Base-by-base conservation (phyloP, 495 filamentous ascomycete genomes). In the Talaromyces thailandensis region DNA sequence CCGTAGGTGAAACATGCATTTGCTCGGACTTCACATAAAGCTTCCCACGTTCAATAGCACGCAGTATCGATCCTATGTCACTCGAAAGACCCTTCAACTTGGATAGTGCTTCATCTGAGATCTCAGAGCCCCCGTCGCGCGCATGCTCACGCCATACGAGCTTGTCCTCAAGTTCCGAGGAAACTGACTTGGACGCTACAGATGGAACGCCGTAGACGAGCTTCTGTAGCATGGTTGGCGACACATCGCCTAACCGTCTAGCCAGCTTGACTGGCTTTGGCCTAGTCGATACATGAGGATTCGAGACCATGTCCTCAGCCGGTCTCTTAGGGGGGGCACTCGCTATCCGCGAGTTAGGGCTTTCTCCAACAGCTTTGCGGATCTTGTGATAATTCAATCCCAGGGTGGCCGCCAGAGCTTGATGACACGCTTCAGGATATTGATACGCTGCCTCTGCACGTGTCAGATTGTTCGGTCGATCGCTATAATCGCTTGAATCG, bases 311-410 rank as follows among this genome's bases (percentile, higher is more conserved):
- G 0, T 76, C 75, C 24, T 75, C 74, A 53, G 71, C 74, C 45
- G 73, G 71, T 31, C 74, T 69, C 64, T 78, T 78, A 2, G 70
- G 68, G n/a, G 29, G 25, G 4, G 75, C 69, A 24, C 73, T 70
- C 21, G 60, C 28, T 23, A 62, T 59, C 25, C 58, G 69, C 4
- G 67, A 61, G 51, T 68, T 66, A 1, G 67, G 70, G 2, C 69
- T 71, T 31, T 76, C 75, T 1, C 75, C 74, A 5, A 74, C 71
- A 58, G 76, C 73, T 40, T 78, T 78, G 8, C 74, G 74, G 40
- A 78, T 78, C 64, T 76, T 76, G 62, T 74, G 75, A 61, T 76
- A 78, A 3, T 75, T 70, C 23, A 78, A 64, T 28, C 75, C 75
- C 11, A 76, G 56, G 3, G 69, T 75, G n/a, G 74, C 75, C 21